Base-by-base conservation (phyloP, 129 eudicot genomes). In the Centrapalus pauciflorus region DNA sequence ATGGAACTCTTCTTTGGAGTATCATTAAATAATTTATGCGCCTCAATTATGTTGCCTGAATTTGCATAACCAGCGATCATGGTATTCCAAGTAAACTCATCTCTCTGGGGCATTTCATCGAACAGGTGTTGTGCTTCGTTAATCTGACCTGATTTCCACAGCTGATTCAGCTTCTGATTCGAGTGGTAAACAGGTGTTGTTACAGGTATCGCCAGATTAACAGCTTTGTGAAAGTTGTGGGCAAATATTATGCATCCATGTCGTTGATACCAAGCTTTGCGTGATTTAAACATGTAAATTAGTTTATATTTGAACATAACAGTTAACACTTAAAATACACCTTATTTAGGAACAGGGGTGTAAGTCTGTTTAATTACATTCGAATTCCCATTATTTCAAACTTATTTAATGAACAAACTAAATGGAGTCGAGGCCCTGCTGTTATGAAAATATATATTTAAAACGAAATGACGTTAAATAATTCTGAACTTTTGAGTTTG, bases 71-170 rank as follows among this genome's bases (percentile, higher is more conserved):
- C 95, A 38, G 95, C 77, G 50, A 89, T 46, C 86, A 89, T 81
- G 43, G 90, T 81, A 17, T 86, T 89, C 81, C 84, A 86, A 0
- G 95, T 81, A 49, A 80, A 83, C 66, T 83, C 90, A 37, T 89
- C 97, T 55, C 63, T 76, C 10, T 76, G 72, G 32, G 88, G 79
- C 95, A 89, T 86, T 86, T 72, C 61, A 60, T 77, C 88, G 48
- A 90, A 90, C 85, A 86, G 68, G 57, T 83, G 55, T 14, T 68
- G 85, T 17, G 97, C 97, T 14, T 81, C 83, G 43, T 72, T 77
- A 30, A 72, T 40, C 54, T 35, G 82, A 56, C 95, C 90, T 34
- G 67, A 72, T 75, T 81, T 86, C 13, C 77, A 69, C 11, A 86
- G 66, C 32, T 52, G 71, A 20, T 64, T 73, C 2, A 90, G 71